phyloP scores from a whole-genome alignment of 2,329 filamentous ascomycete genomes.

The Aureobasidium sp. region DNA sequence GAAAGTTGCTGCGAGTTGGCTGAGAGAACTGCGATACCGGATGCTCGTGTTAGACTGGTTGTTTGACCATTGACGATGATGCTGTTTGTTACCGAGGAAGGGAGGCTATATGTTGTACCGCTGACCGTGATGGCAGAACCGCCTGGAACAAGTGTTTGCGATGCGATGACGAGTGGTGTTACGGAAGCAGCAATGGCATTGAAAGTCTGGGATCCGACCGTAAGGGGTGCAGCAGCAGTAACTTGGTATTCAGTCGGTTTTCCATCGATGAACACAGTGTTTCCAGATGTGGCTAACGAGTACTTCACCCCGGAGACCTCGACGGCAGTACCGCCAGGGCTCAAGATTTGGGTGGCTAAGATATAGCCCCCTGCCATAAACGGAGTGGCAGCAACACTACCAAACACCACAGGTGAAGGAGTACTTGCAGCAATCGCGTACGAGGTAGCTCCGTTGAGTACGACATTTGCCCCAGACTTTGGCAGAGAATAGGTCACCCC shows the following conservation, averaged over 20 bases:
- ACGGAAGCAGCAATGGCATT: neutral
- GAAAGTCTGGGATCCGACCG: neutral
- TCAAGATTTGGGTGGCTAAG: neutral
- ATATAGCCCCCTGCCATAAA: neutral
- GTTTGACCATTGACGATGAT: neutral
- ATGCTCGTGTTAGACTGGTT: neutral
- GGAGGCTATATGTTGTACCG: neutral
- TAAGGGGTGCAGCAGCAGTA: neutral
- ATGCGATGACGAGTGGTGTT: neutral
- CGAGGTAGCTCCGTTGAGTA: neutral
- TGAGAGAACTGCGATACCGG: neutral
- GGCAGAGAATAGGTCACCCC: neutral
- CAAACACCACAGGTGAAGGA: neutral
- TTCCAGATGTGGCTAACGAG: neutral
- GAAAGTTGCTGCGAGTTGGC: neutral
- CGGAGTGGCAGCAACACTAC: neutral
- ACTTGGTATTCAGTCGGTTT: neutral
- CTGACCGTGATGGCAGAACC: neutral
- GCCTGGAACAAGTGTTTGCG: neutral
- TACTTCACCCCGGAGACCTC: neutral
- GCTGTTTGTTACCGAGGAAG: neutral
- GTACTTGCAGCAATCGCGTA: neutral
- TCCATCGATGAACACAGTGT: neutral
- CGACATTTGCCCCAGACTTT: neutral
- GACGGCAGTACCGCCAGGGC: neutral